phyloP scores from a whole-genome alignment of 768 basidiomycete species.

The Lepiota brunneoincarnata region DNA sequence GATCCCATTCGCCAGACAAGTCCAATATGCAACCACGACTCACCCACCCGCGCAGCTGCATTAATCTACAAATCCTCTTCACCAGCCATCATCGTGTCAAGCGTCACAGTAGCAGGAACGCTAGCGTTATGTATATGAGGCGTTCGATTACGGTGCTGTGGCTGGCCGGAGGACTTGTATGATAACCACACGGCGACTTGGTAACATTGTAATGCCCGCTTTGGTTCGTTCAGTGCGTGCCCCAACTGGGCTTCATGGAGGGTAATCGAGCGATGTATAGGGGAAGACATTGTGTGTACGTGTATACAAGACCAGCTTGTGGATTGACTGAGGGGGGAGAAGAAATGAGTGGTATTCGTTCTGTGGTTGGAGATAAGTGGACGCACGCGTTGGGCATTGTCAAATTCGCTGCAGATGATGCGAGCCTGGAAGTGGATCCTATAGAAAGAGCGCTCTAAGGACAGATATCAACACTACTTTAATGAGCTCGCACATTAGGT shows the following conservation, averaged over 20 bases:
- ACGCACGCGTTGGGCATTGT: conserved; percentile 55
- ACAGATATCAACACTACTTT: conserved; percentile 47
- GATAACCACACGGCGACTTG: conserved; percentile 48
- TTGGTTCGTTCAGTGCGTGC: conserved; percentile 55
- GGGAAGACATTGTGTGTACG: conserved; percentile 57
- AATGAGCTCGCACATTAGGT: too few species aligned
- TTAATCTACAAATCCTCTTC: conserved; percentile 32
- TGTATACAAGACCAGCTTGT: conserved; percentile 55
- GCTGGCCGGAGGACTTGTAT: conserved; percentile 11
- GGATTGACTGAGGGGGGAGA: too few species aligned
- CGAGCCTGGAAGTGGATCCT: conserved; percentile 41
- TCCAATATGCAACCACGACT: conserved; percentile 32
- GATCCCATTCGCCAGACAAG: conserved; percentile 12
- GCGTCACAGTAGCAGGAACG: neutral
- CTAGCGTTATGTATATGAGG: neutral
- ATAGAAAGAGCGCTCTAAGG: neutral
- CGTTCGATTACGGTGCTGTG: conserved; percentile 13
- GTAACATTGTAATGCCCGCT: conserved; percentile 55
- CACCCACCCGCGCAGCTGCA: conserved; percentile 30
- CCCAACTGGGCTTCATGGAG: conserved; percentile 73
- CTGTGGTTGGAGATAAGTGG: neutral
- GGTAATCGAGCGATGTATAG: conserved; percentile 60
- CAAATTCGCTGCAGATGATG: conserved; percentile 68
- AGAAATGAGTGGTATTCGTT: neutral
- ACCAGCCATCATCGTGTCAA: conserved; percentile 16